Evolutionary conservation across 2,329 filamentous ascomycete species (phyloP), one percentile per base, ranked within the genome.

Genomic region (Clarireedia homoeocarpa): DNA sequence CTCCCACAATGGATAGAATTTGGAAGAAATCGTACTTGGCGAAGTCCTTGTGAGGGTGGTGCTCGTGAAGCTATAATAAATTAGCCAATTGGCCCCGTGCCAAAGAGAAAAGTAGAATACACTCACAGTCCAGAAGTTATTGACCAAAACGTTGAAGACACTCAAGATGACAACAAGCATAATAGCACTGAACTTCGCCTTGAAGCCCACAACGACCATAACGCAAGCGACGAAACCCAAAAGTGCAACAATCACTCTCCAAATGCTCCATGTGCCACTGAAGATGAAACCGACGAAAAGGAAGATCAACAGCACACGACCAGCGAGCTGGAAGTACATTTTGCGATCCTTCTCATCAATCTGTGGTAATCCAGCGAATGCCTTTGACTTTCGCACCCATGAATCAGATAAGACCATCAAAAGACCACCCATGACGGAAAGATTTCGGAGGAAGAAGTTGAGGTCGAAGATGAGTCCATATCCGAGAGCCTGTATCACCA

Each of bases 11-110:
- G 52, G 94, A 99, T 55, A 99, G 81, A 67, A 97, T 96, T 79
- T 99, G 94, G 85, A 99, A 99, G 81, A 99, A 99, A 73, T 99
- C 94, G 82, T 99, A 99, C 78, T 99, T 99, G 79, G 94, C 94
- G 71, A 99, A 99, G 75, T 99, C 94, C 83, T 97, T 97, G 81
- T 97, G 92, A 49, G 94, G 94, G 78, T 99, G 94, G 77, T 95
- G 89, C 65, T 92, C 88, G 77, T 97, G 92, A 64, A 99, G 89
- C 88, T 95, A 63, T 20, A 26, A 55, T 51, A 52, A 10, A 59
- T 65, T 71, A 66, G 64, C 40, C 23, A 24, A 44, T n/a, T 58
- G 55, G 52, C 55, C 23, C 23, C 45, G n/a, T 14, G 24, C 36
- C 34, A 27, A 26, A 20, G 20, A 20, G 20, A 20, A 20, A 9